Evolutionary conservation across 371 early-diverging fungal species (phyloP), one percentile per base, ranked within the genome.

Genomic region (Actinomucor elegans): DNA sequence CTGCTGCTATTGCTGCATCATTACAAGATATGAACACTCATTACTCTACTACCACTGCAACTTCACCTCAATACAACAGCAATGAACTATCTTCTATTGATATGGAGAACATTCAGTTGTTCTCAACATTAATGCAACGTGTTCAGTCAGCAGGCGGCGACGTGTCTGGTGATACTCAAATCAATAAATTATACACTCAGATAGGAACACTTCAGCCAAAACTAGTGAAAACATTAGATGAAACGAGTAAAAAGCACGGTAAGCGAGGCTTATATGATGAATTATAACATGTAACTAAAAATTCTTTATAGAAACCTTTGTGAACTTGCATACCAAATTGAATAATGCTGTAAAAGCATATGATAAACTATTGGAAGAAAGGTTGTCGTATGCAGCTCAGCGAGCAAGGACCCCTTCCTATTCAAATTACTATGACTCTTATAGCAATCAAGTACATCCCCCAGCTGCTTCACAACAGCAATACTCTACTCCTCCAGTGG

Each of bases 1-100:
- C 87, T 38, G 92, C 92, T 1, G 98, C 98, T 5, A 96, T 97
- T 54, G 94, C 87, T 29, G 98, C 94, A 1, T 94, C 95, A 3
- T 67, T 97, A 45, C 69, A 73, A 42, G 96, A 97, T 47, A 62
- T 77, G 51, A 53, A 63, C 18, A 62, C 65, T 21, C 28, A 12
- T 15, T 9, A 12, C 8, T 3, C 21, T 9, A 8, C 23, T 1
- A 7, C 6, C 3, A 11, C 11, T 21, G n/a, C 3, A 20, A 7
- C 17, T 8, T 41, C 21, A 24, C 41, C 41, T 12, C 21, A 41
- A 23, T 48, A 36, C 2, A 42, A n/a, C 38, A 43, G 36, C 35
- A 33, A 77, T 44, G 72, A 73, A 32, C 43, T 91, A 40, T 67
- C 80, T 24, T 47, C 72, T 1, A 68, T 74, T 26, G 91, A 92